phyloP scores from a whole-genome alignment of 106 monocot species.

The Gastrodia elata region DNA sequence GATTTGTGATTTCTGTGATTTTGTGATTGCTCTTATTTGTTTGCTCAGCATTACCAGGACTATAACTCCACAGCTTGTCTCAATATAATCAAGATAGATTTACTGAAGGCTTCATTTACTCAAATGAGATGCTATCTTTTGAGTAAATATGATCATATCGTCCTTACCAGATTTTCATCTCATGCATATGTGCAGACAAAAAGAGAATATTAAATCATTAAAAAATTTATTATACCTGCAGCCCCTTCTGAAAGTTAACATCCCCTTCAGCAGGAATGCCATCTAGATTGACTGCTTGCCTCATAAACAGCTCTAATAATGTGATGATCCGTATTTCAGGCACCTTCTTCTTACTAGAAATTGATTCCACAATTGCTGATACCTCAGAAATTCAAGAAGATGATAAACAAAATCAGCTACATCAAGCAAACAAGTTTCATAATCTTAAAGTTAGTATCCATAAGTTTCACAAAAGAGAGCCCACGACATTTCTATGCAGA shows the following conservation, averaged over 20 bases:
- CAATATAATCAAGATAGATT: too few relatives aligned
- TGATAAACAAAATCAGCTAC: not conserved
- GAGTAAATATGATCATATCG: too few relatives aligned
- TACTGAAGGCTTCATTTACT: not conserved
- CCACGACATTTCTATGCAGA: not conserved
- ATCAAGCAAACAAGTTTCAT: not conserved
- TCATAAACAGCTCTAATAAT: slow-evolving; percentile 74
- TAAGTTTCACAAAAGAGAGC: not conserved
- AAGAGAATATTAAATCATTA: not conserved
- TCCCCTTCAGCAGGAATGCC: slow-evolving; percentile 47
- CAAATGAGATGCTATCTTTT: too few relatives aligned
- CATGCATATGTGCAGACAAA: not conserved
- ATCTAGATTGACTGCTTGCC: slow-evolving; percentile 65
- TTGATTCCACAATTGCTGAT: slow-evolving; percentile 49
- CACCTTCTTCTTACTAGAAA: slow-evolving; percentile 52
- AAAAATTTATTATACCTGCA: slow-evolving; percentile 39
- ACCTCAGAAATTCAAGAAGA: slow-evolving; percentile 25
- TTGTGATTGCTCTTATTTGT: too few relatives aligned
- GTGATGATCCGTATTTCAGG: slow-evolving; percentile 78
- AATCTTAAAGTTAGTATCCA: not conserved
- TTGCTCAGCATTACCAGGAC: too few relatives aligned
- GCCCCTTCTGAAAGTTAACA: slow-evolving; percentile 39
- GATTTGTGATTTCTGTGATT: too few relatives aligned
- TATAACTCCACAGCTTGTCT: not conserved
- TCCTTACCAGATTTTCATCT: too few relatives aligned